phyloP scores from a whole-genome alignment of 2,329 filamentous ascomycete genomes.

The Sclerotinia spermophila region DNA sequence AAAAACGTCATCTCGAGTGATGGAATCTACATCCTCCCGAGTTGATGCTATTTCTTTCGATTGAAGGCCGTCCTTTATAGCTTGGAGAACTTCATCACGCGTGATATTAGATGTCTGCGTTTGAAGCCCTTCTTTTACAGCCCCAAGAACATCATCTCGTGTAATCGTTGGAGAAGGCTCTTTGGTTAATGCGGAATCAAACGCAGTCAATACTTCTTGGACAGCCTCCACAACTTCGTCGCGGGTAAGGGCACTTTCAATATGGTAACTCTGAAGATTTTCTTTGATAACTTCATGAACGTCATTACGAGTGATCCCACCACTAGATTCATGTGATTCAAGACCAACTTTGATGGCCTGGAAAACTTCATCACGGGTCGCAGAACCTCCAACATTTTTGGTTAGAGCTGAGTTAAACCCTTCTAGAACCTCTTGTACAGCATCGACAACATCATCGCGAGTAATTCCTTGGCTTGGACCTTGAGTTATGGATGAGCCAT shows the following conservation, averaged over 20 bases:
- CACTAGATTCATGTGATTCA: slow-evolving; percentile 64
- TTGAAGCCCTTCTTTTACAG: slow-evolving; percentile 81
- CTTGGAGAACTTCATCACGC: slow-evolving; percentile 56
- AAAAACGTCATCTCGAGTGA: slow-evolving; percentile 60
- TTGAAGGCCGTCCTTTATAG: slow-evolving; percentile 58
- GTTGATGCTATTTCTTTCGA: slow-evolving; percentile 45
- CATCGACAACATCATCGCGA: slow-evolving; percentile 54
- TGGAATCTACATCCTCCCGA: slow-evolving; percentile 38
- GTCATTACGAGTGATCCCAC: slow-evolving; percentile 69
- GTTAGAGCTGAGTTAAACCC: slow-evolving; percentile 22
- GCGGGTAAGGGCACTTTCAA: slow-evolving; percentile 64
- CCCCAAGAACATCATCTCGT: slow-evolving; percentile 76
- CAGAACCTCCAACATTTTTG: slow-evolving; percentile 49
- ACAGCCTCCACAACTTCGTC: slow-evolving; percentile 84
- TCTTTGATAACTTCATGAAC: slow-evolving; percentile 78
- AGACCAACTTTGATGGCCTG: slow-evolving; percentile 79
- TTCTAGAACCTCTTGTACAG: slow-evolving; percentile 40
- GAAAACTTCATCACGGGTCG: slow-evolving; percentile 80
- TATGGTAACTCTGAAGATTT: slow-evolving; percentile 60
- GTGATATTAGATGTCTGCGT: slow-evolving; percentile 58
- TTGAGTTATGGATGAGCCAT: slow-evolving; percentile 76
- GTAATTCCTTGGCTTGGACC: slow-evolving; percentile 70
- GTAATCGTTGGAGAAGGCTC: slow-evolving; percentile 62
- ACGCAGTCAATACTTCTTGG: slow-evolving; percentile 79
- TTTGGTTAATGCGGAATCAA: slow-evolving; percentile 68